Evolutionary conservation across 164 flowering plant genomes (phyloP).

Genomic region (Sedum album): DNA sequence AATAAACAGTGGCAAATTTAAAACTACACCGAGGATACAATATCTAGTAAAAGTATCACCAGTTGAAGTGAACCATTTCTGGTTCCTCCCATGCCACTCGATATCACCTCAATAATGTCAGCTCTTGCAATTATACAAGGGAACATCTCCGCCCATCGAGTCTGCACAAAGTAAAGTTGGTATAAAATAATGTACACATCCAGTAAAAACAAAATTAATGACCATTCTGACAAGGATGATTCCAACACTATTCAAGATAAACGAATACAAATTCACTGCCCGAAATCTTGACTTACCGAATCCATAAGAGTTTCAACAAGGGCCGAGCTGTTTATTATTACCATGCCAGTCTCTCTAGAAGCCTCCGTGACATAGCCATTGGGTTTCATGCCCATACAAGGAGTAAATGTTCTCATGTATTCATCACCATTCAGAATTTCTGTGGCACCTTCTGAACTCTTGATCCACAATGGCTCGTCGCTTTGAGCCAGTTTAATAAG

Average conservation of each 20-base stretch:
- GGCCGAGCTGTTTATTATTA: constrained; percentile 80
- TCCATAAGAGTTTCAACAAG: constrained; percentile 93
- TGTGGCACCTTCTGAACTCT: constrained; percentile 49
- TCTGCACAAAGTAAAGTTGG: constrained; percentile 24
- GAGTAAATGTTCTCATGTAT: constrained; percentile 50
- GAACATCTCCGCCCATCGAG: constrained; percentile 88
- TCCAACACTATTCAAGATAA: constrained; percentile 1
- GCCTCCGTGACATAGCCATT: constrained; percentile 76
- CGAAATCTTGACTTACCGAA: constrained; percentile 34
- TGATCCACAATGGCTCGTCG: constrained; percentile 77
- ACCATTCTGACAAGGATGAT: not conserved
- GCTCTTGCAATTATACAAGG: constrained; percentile 75
- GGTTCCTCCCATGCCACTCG: constrained; percentile 75
- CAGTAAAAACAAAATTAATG: not conserved
- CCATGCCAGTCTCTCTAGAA: constrained; percentile 69
- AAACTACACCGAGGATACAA: not conserved
- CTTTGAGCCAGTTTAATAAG: constrained; percentile 75
- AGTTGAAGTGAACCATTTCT: constrained; percentile 87
- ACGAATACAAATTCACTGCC: not conserved
- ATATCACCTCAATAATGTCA: constrained; percentile 64
- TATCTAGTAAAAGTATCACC: constrained; percentile 23
- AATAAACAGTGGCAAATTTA: not conserved
- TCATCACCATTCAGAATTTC: constrained; percentile 67
- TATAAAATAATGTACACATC: not conserved
- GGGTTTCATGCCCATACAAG: constrained; percentile 74